Evolutionary conservation across 2,329 filamentous ascomycete genomes (phyloP).

Genomic region (Phyllosticta citrichinensis): DNA sequence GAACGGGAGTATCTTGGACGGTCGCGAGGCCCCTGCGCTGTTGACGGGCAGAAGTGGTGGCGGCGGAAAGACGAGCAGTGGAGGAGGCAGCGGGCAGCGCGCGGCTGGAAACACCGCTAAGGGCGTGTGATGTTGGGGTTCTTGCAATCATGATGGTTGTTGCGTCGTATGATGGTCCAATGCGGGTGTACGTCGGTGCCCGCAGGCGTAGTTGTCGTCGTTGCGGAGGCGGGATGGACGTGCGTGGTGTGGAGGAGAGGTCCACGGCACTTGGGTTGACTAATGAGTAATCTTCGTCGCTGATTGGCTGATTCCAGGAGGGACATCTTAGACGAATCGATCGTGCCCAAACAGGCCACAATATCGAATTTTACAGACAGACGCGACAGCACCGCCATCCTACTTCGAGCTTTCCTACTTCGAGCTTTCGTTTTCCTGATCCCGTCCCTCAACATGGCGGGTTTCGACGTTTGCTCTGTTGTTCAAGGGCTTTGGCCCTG

Average conservation of each 20-base stretch:
- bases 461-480: background rate
- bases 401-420: too few species aligned
- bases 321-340: constrained; percentile 8
- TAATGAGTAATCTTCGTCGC: background rate
- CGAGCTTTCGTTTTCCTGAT: background rate
- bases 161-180: constrained; percentile 12
- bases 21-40: constrained; percentile 59
- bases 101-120: constrained; percentile 31
- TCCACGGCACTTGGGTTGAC: background rate
- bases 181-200: background rate
- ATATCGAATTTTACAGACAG: background rate
- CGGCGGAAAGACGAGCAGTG: constrained; percentile 30
- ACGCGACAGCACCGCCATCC: background rate
- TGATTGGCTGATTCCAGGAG: constrained; percentile 16
- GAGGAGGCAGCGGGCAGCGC: constrained; percentile 30
- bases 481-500: background rate
- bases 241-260: constrained; percentile 12
- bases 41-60: constrained; percentile 30
- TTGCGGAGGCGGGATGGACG: constrained; percentile 15
- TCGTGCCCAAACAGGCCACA: background rate
- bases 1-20: constrained; percentile 47
- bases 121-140: constrained; percentile 28
- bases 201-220: constrained; percentile 1
- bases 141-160: constrained; percentile 31
- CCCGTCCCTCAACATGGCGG: background rate